Conservation (phyloP, 176 grass and related monocot species). For the Carex littledalei region DNA sequence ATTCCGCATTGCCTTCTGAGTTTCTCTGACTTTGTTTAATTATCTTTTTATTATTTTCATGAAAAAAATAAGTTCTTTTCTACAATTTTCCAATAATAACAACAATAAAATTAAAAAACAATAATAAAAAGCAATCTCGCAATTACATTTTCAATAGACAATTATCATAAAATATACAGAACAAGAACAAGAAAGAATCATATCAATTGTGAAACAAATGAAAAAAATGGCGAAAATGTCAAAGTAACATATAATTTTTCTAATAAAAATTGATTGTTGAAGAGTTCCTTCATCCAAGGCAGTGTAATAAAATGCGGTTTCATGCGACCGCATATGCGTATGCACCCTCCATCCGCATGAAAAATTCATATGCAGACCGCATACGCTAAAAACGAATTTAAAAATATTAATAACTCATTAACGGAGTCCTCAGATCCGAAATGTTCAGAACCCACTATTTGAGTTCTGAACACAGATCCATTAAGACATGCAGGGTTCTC, state of each 20-base stretch:
- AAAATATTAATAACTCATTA: too few species aligned
- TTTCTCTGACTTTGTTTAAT: background rate
- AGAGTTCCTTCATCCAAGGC: background rate
- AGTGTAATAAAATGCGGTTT: too few species aligned
- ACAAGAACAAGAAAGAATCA: background rate
- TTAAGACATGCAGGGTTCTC: too few species aligned
- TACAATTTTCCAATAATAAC: background rate
- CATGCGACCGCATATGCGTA: too few species aligned
- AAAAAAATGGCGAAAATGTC: background rate
- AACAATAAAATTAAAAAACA: background rate
- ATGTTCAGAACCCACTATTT: too few species aligned
- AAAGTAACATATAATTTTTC: background rate
- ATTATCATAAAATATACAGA: background rate
- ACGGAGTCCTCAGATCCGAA: too few species aligned
- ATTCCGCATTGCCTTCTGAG: too few species aligned
- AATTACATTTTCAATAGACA: background rate
- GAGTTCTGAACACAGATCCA: too few species aligned
- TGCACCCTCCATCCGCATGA: too few species aligned
- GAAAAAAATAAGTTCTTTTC: background rate
- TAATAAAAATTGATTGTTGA: background rate
- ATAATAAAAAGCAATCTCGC: background rate
- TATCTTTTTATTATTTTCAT: background rate
- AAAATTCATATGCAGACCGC: too few species aligned
- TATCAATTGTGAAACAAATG: background rate
- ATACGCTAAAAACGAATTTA: too few species aligned